A percentile compares a stretch with the other conserved stretches of the same genome.
phyloP scores from a whole-genome alignment of 169 alveolate species.

The Theileria luwenshuni region DNA sequence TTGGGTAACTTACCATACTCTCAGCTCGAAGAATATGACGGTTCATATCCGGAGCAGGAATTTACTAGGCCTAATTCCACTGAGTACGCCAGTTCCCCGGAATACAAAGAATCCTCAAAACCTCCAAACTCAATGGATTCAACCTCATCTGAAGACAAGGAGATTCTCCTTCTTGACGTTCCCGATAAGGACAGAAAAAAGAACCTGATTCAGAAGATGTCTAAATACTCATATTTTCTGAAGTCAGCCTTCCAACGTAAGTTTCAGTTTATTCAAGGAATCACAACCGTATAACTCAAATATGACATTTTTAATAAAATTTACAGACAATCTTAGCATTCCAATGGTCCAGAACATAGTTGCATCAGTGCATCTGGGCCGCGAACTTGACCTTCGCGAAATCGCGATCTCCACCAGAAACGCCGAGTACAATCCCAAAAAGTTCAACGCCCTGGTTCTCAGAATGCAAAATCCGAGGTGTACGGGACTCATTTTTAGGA shows the following conservation, averaged over 20 bases:
- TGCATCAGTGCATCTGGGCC: conserved; percentile 90
- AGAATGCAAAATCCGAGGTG: conserved; percentile 95
- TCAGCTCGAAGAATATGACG: background rate
- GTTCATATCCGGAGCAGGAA: background rate
- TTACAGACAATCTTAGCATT: background rate
- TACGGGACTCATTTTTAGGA: conserved; percentile 92
- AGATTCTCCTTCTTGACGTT: conserved; percentile 12
- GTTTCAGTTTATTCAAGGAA: too few species aligned
- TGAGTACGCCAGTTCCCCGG: background rate
- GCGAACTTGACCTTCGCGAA: conserved; percentile 88
- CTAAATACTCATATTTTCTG: conserved; percentile 16
- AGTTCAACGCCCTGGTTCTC: conserved; percentile 96
- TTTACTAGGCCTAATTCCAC: background rate
- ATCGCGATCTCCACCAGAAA: conserved; percentile 93
- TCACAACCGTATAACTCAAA: too few species aligned
- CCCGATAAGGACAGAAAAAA: background rate
- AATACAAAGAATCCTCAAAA: background rate
- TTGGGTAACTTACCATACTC: background rate
- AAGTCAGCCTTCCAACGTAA: conserved; percentile 3
- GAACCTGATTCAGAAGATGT: background rate
- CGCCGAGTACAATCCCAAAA: conserved; percentile 95
- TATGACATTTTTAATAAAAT: too few species aligned
- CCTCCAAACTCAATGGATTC: background rate
- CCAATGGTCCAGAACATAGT: conserved; percentile 94
- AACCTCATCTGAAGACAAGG: conserved; percentile 1